Evolutionary conservation across 192 early-diverging fungal species (phyloP).

Genomic region (Thoreauomyces humboldtii): DNA sequence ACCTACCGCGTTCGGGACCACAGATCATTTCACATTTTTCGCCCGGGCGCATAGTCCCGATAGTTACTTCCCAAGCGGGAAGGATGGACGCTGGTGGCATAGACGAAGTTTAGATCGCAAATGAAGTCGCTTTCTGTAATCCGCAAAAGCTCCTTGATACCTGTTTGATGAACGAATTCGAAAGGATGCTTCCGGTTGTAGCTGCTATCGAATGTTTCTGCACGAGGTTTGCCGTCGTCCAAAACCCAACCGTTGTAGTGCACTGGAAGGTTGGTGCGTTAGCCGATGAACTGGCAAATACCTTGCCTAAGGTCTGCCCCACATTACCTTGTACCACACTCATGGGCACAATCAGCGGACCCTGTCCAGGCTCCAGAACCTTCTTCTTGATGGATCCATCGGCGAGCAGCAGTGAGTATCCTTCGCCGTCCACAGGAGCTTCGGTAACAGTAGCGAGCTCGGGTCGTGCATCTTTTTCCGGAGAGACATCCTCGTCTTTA

Average conservation of each 20-base stretch:
- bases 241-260: conserved; percentile 44
- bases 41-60: conserved; percentile 63
- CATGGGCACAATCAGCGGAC: neutral
- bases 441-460: neutral
- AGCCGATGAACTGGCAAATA: too few relatives aligned
- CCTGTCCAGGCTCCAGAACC: conserved; percentile 2
- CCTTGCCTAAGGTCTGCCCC: too few relatives aligned
- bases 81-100: too few relatives aligned
- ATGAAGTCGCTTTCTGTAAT: too few relatives aligned
- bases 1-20: conserved; percentile 55
- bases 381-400: conserved; percentile 19
- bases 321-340: conserved; percentile 1
- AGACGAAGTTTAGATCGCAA: too few relatives aligned
- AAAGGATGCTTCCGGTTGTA: conserved; percentile 52
- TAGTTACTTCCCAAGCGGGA: conserved; percentile 70
- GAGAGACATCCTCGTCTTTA: neutral
- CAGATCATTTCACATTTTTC: conserved; percentile 65
- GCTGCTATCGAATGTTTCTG: conserved; percentile 37
- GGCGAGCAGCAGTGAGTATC: neutral
- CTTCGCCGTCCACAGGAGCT: neutral
- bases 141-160: too few relatives aligned
- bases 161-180: conserved; percentile 53
- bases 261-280: too few relatives aligned
- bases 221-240: conserved; percentile 6
- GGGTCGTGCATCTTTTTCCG: neutral